Conservation (phyloP, 1,284 basidiomycete genomes). For the Ganoderma lucidum region DNA sequence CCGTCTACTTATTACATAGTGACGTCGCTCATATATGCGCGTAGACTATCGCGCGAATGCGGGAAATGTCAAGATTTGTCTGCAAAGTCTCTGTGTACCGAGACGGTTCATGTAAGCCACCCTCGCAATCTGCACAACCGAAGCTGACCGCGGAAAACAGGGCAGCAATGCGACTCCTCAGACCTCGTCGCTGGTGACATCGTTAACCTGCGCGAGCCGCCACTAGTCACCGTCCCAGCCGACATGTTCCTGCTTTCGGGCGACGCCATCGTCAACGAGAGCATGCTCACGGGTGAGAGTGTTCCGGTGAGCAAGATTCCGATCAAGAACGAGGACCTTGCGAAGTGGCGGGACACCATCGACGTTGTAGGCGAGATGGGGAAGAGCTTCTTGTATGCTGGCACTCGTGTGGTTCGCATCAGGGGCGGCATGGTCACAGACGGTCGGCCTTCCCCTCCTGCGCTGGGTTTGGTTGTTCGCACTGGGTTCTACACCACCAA, state of each 20-base stretch:
- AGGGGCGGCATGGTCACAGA: slow-evolving; percentile 68
- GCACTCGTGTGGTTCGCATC: slow-evolving; percentile 94
- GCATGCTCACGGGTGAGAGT: slow-evolving; percentile 97
- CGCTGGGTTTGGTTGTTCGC: slow-evolving; percentile 90
- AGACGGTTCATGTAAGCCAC: slow-evolving; percentile 76
- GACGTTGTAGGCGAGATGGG: slow-evolving; percentile 77
- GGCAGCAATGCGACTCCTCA: slow-evolving; percentile 78
- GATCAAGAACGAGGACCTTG: slow-evolving; percentile 75
- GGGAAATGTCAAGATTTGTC: slow-evolving; percentile 94
- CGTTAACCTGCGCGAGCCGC: slow-evolving; percentile 85
- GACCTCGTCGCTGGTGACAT: slow-evolving; percentile 94
- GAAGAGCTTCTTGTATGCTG: slow-evolving; percentile 91
- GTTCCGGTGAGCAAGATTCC: slow-evolving; percentile 92
- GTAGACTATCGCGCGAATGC: slow-evolving; percentile 94
- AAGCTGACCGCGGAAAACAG: slow-evolving; percentile 48
- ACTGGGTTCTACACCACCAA: slow-evolving; percentile 99
- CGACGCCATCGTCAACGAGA: slow-evolving; percentile 98
- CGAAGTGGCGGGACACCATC: slow-evolving; percentile 72
- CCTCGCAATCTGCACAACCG: slow-evolving; percentile 15
- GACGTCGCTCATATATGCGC: background rate
- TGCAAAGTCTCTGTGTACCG: slow-evolving; percentile 82
- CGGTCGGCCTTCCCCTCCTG: slow-evolving; percentile 66
- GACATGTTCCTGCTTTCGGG: slow-evolving; percentile 94
- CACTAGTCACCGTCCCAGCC: slow-evolving; percentile 84
- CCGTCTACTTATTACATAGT: background rate